Evolutionary conservation across 164 flowering plant genomes (phyloP).

Genomic region (Aristolochia californica): DNA sequence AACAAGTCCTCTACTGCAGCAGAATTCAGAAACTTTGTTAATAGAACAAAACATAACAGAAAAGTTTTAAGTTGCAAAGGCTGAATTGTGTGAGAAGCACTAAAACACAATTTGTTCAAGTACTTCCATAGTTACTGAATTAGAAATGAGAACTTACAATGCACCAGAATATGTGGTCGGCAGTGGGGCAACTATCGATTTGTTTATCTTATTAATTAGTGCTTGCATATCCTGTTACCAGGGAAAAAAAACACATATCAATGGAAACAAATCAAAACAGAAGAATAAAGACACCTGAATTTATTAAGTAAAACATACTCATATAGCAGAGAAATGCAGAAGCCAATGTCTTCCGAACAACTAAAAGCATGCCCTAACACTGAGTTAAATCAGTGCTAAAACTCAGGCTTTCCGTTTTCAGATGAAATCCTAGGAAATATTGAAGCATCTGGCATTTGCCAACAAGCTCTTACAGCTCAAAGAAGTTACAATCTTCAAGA

Average conservation of each 20-base stretch:
- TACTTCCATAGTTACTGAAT: background rate
- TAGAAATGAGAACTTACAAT: slow-evolving; percentile 47
- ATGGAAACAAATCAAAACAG: background rate
- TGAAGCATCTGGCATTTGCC: too few species aligned
- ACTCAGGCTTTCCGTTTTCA: too few species aligned
- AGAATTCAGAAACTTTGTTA: background rate
- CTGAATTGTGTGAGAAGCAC: background rate
- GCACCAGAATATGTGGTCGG: slow-evolving; percentile 84
- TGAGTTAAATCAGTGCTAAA: too few species aligned
- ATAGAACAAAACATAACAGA: background rate
- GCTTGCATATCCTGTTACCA: slow-evolving; percentile 92
- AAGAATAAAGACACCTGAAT: too few species aligned
- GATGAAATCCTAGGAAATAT: too few species aligned
- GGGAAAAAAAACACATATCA: background rate
- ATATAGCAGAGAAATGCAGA: too few species aligned
- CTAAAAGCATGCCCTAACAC: too few species aligned
- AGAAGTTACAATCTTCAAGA: too few species aligned
- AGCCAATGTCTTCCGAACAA: too few species aligned
- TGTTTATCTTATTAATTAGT: slow-evolving; percentile 85
- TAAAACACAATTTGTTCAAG: background rate
- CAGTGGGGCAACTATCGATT: slow-evolving; percentile 87
- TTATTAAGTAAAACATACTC: too few species aligned
- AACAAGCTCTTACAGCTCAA: too few species aligned
- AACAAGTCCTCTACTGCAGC: slow-evolving; percentile 75
- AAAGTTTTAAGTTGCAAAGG: background rate